These are phyloP conservation scores for Cercophora newfieldiana DNA, from an alignment of 495 filamentous ascomycete genomes.

Conservation along the genomic window DNA sequence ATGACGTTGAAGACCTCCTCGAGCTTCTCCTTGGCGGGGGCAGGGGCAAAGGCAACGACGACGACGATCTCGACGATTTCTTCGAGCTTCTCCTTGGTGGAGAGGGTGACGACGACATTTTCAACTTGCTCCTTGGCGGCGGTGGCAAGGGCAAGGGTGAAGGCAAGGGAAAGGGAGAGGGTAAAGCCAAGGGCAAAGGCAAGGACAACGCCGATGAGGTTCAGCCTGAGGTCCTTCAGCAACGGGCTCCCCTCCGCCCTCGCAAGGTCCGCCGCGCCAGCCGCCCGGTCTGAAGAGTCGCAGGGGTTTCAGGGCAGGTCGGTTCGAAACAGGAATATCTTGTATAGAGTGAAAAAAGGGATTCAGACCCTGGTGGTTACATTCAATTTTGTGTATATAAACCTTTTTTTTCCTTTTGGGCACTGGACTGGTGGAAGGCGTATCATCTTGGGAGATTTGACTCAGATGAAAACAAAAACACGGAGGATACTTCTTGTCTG, in stretches of 20 bases:
- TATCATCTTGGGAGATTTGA: background rate
- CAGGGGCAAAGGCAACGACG: slow-evolving; percentile 3
- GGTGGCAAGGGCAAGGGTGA: slow-evolving; percentile 17
- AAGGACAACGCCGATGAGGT: slow-evolving; percentile 1
- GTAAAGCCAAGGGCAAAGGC: slow-evolving; percentile 8
- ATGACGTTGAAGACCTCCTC: background rate
- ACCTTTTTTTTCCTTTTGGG: background rate
- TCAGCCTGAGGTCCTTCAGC: background rate
- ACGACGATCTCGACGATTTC: background rate
- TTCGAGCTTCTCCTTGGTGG: background rate
- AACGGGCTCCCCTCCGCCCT: background rate
- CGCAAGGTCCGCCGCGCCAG: background rate
- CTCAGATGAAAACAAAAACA: background rate
- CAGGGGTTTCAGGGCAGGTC: background rate
- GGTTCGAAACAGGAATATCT: background rate
- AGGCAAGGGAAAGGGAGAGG: slow-evolving; percentile 3
- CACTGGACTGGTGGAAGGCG: background rate
- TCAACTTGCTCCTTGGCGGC: background rate
- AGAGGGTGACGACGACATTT: background rate
- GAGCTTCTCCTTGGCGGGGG: background rate
- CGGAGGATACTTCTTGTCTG: background rate
- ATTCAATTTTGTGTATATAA: background rate
- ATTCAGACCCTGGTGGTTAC: background rate
- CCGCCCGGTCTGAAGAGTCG: background rate
- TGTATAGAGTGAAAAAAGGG: background rate